Percentiles rank a stretch among this genome's conserved stretches.
Evolutionary conservation across 2,329 filamentous ascomycete species (phyloP).

Genomic region (Aspergillus vadensis): DNA sequence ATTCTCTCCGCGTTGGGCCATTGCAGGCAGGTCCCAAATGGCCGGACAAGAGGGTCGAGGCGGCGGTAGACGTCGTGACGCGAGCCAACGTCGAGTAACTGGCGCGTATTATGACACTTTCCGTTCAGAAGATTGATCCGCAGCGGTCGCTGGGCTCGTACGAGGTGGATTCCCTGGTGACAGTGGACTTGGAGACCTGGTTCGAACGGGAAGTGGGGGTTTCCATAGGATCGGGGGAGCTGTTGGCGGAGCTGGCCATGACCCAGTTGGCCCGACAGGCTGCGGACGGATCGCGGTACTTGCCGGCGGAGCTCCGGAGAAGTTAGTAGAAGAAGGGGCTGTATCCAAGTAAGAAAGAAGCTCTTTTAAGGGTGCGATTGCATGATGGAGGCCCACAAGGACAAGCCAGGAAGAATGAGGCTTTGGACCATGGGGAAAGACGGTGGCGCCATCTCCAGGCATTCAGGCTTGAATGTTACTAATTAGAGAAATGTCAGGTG

Average conservation of each 20-base stretch:
- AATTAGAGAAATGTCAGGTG: too few species aligned
- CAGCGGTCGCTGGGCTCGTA: constrained; percentile 11
- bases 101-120: background rate
- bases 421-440: too few species aligned
- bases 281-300: too few species aligned
- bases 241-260: background rate
- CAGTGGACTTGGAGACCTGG: constrained; percentile 36
- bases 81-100: background rate
- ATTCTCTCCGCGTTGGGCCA: background rate
- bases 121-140: background rate
- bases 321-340: background rate
- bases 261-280: background rate
- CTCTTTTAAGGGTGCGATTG: background rate
- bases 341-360: background rate
- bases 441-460: too few species aligned
- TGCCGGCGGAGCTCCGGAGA: background rate
- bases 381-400: background rate
- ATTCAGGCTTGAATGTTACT: too few species aligned
- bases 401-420: too few species aligned
- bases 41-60: background rate
- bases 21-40: background rate
- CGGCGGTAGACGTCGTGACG: background rate
- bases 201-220: constrained; percentile 24
- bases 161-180: constrained; percentile 34
- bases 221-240: background rate